Evolutionary conservation across 2,329 filamentous ascomycete genomes (phyloP).

Genomic region (Xylaria arbuscula): DNA sequence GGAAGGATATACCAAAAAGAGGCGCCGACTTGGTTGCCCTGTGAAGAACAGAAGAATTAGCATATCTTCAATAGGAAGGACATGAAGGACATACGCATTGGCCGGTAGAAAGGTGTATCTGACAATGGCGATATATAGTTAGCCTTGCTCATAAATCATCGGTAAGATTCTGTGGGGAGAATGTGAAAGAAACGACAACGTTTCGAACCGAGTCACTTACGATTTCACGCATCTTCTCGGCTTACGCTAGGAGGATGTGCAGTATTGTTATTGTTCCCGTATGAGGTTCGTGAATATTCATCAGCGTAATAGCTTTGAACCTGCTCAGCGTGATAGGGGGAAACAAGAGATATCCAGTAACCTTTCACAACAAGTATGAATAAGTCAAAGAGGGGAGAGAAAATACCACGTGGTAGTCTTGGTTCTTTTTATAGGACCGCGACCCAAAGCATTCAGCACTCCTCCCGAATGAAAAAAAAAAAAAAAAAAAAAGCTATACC

Average conservation of each 20-base stretch:
- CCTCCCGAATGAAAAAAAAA: too few species aligned
- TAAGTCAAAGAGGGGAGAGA: too few species aligned
- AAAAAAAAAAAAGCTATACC: too few species aligned
- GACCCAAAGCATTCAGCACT: too few species aligned
- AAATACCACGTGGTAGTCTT: too few species aligned
- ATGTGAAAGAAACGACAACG: neutral
- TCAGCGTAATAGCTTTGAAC: neutral
- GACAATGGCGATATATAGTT: neutral
- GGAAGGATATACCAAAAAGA: constrained; percentile 80
- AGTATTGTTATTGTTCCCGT: too few species aligned
- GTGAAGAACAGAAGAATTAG: constrained; percentile 34
- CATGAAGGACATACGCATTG: constrained; percentile 82
- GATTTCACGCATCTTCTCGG: neutral
- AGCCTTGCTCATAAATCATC: neutral
- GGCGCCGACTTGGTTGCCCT: constrained; percentile 99
- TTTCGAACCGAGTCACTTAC: neutral
- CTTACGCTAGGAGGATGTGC: too few species aligned
- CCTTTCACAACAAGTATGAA: too few species aligned
- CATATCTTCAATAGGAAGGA: constrained; percentile 27
- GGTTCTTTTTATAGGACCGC: too few species aligned
- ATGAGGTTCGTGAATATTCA: neutral
- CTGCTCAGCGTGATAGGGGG: too few species aligned
- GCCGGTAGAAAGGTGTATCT: constrained; percentile 99
- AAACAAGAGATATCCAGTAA: too few species aligned
- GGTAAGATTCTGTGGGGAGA: too few species aligned